Percentiles rank a stretch among this genome's conserved stretches.
These are phyloP conservation scores for Trichoderma orchidacearum DNA, from an alignment of 495 filamentous ascomycete species.

Conservation along the genomic window DNA sequence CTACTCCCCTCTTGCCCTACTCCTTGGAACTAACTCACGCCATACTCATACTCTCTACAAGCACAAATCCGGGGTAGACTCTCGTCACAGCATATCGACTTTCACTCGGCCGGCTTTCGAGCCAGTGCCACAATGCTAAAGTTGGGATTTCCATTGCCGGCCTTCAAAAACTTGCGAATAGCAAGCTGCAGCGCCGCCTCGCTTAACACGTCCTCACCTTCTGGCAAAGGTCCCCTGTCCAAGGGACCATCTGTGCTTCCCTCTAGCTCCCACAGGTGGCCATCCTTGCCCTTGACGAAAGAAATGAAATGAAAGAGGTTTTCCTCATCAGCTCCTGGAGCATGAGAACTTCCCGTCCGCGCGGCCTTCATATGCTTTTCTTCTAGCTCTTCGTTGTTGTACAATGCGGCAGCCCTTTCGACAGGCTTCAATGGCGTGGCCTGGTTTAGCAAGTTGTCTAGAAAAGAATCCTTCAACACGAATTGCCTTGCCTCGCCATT, in stretches of 20 bases:
- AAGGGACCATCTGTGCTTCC: conserved; percentile 59
- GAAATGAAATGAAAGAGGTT: conserved; percentile 60
- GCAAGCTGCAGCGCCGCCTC: conserved; percentile 49
- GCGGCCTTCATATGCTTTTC: conserved; percentile 56
- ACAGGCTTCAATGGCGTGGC: conserved; percentile 33
- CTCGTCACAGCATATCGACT: not conserved
- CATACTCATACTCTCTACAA: too few relatives aligned
- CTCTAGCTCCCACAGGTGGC: conserved; percentile 71
- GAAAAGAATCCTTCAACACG: conserved; percentile 27
- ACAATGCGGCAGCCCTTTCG: conserved; percentile 54
- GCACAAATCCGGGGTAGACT: too few relatives aligned
- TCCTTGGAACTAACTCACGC: too few relatives aligned
- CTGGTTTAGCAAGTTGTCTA: conserved; percentile 24
- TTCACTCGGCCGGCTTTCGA: not conserved
- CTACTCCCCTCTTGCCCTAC: too few relatives aligned
- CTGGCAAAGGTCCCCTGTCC: conserved; percentile 46
- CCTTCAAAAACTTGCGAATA: conserved; percentile 39
- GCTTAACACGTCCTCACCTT: conserved; percentile 57
- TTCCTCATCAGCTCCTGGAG: conserved; percentile 34
- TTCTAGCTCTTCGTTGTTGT: conserved; percentile 56
- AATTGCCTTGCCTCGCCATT: conserved; percentile 34
- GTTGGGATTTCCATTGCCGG: conserved; percentile 30
- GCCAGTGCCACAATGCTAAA: conserved; percentile 36
- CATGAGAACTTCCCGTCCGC: conserved; percentile 47
- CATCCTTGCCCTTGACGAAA: conserved; percentile 53